phyloP scores from a whole-genome alignment of 805 yeast species.

The Metschnikowia peoriensis region DNA sequence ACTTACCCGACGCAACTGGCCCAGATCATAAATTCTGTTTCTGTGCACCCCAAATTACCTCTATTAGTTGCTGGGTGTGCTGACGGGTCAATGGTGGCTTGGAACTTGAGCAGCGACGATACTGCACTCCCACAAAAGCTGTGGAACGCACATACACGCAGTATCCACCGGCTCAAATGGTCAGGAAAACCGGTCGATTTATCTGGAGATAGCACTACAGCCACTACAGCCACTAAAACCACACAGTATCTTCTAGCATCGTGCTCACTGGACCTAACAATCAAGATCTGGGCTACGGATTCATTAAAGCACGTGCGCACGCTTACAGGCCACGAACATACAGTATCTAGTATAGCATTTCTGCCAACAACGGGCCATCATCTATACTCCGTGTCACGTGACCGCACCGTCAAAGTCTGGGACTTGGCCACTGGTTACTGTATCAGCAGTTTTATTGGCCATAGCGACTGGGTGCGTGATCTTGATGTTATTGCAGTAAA shows the following conservation, averaged over 20 bases:
- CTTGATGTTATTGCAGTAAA: slow-evolving; percentile 42
- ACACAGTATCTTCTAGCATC: slow-evolving; percentile 42
- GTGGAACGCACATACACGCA: slow-evolving; percentile 73
- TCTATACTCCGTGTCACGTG: slow-evolving; percentile 64
- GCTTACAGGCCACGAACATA: slow-evolving; percentile 83
- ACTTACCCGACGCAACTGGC: slow-evolving; percentile 51
- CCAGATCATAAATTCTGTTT: slow-evolving; percentile 57
- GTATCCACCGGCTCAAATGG: slow-evolving; percentile 58
- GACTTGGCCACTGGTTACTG: slow-evolving; percentile 68
- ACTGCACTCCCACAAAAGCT: slow-evolving; percentile 57
- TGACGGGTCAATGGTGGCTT: slow-evolving; percentile 69
- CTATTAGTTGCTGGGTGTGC: slow-evolving; percentile 62
- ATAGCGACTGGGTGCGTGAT: slow-evolving; percentile 84
- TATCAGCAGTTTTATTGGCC: slow-evolving; percentile 65
- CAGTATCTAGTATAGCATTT: slow-evolving; percentile 65
- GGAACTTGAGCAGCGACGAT: slow-evolving; percentile 62
- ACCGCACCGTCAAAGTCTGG: slow-evolving; percentile 61
- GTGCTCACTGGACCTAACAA: slow-evolving; percentile 50
- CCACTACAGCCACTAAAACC: slow-evolving; percentile 26
- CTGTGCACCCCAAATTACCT: slow-evolving; percentile 76
- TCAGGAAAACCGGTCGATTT: slow-evolving; percentile 41
- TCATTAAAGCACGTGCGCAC: slow-evolving; percentile 54
- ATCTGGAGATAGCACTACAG: slow-evolving; percentile 26
- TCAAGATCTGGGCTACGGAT: slow-evolving; percentile 72
- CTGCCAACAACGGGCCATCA: slow-evolving; percentile 44